phyloP scores from a whole-genome alignment of 306 rosid genomes.

The Fragaria vesca region DNA sequence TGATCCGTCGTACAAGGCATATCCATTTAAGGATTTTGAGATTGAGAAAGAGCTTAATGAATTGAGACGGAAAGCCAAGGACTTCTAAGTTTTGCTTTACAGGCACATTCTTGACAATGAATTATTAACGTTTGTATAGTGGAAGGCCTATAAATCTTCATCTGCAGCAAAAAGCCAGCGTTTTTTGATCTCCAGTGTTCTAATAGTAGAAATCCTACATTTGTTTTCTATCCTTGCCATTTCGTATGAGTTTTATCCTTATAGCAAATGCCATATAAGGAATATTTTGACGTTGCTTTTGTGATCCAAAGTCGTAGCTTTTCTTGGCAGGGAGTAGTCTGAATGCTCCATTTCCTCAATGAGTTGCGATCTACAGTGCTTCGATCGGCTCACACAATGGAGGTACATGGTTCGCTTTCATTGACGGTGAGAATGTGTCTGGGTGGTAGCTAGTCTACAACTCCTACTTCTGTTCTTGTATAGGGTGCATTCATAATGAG shows the following conservation, averaged over 20 bases:
- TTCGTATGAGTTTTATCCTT: neutral
- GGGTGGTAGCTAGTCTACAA: too few relatives aligned
- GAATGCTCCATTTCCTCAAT: too few relatives aligned
- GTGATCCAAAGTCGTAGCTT: neutral
- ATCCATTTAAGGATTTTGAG: slow-evolving; percentile 68
- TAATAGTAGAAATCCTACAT: neutral
- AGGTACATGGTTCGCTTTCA: neutral
- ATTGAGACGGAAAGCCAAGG: slow-evolving; percentile 74
- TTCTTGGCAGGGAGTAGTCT: neutral
- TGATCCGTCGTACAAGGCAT: slow-evolving; percentile 35
- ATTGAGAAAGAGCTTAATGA: slow-evolving; percentile 78
- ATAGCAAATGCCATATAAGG: too few relatives aligned
- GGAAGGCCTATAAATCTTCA: slow-evolving; percentile 15
- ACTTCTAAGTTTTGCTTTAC: slow-evolving; percentile 28
- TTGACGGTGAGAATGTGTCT: too few relatives aligned
- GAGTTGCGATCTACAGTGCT: neutral
- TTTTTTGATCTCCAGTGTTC: neutral
- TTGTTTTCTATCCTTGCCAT: neutral
- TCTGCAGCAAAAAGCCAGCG: neutral
- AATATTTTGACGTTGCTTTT: neutral
- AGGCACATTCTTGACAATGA: neutral
- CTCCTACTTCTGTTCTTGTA: too few relatives aligned
- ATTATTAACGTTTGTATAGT: slow-evolving; percentile 26
- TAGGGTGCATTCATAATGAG: too few relatives aligned
- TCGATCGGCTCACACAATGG: neutral